Base-by-base conservation (phyloP, 2,329 filamentous ascomycete genomes). In the Xylaria polymorpha region DNA sequence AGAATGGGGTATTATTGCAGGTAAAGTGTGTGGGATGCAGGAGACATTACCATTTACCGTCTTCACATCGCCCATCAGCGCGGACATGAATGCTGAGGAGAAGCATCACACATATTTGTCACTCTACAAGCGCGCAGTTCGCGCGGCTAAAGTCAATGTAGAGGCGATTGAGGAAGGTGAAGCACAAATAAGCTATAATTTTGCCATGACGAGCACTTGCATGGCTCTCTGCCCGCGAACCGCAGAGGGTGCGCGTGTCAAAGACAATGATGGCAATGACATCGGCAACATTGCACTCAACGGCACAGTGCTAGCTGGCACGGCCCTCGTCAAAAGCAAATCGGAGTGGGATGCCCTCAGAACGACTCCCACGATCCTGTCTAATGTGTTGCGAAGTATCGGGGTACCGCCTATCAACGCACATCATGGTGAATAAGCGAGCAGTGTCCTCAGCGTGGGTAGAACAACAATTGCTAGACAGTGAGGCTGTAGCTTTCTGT, bases 271-370 rank as follows among this genome's bases (percentile, higher is more conserved):
- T 3, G 78, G 77, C 3, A 75, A 78, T 1, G 71, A 77, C 9
- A 76, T 81, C 1, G 87, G 86, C 0, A 77, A 74, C 29, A 67
- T 89, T 39, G 80, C 85, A 20, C 78, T 91, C 41, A 91, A 91
- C 63, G 89, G 89, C 3, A 90, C 89, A 0, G 78, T 91, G n/a
- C 77, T 91, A 70, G 89, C 88, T 10, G 89, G 89, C 7, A 91
- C 88, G 10, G 86, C 88, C 32, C 79, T 91, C 63, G 88, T 91
- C 18, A 91, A 90, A 80, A 87, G 77, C 35, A 79, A 86, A 73
- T 79, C 76, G 3, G 88, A 90, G 77, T 90, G 87, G 87, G 80
- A 88, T 67, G 83, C 82, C 0, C 72, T 91, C 60, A 79, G 80
- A 64, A 77, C 78, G n/a, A 79, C 84, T 48, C 76, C 79, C 29